Base-by-base conservation (phyloP, 1,284 basidiomycete genomes). In the Trametes hirsuta region DNA sequence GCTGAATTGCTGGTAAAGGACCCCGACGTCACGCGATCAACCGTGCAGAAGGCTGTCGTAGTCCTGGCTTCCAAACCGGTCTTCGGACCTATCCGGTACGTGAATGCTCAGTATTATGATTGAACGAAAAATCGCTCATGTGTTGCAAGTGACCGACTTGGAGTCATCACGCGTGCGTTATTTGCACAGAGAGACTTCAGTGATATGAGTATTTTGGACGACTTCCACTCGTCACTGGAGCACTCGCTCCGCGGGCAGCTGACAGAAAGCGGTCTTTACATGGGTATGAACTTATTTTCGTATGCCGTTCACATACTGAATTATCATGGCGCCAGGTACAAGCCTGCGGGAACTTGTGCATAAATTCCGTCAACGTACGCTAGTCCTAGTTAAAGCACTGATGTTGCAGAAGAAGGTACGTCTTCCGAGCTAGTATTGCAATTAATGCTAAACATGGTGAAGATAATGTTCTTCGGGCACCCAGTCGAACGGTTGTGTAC, bases 381-480 rank as follows among this genome's bases (percentile, higher is more conserved):
- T 99, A n/a, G 81, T 95, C 41, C 80, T 99, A n/a, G 83, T 99
- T 63, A 99, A 99, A 74, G 88, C 97, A 15, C 77, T 99, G 9
- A 91, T 99, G 73, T 79, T 99, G 34, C 97, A 99, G 74, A 93
- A 93, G 75, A 83, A 90, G 77, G 94, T 91, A 67, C 39, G 75
- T 30, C 36, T 11, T 49, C 12, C 25, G 3, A 3, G 3, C 15
- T 46, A 4, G 8, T 34, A 35, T 24, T 24, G 24, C 30, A 18
- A 8, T 9, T 18, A 18, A 9, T 2, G 22, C 45, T 24, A 24
- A 15, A 47, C 9, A 41, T 25, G 21, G 48, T 42, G 15, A 42
- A 96, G 94, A 91, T 98, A 63, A 93, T 99, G 89, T 95, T 99
- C 73, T 97, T 88, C 68, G 97, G 97, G 8, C 95, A 98, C 71